Evolutionary conservation across 495 filamentous ascomycete genomes (phyloP), one percentile per base, ranked within the genome.

Genomic region (Chlorociboria aeruginascens): DNA sequence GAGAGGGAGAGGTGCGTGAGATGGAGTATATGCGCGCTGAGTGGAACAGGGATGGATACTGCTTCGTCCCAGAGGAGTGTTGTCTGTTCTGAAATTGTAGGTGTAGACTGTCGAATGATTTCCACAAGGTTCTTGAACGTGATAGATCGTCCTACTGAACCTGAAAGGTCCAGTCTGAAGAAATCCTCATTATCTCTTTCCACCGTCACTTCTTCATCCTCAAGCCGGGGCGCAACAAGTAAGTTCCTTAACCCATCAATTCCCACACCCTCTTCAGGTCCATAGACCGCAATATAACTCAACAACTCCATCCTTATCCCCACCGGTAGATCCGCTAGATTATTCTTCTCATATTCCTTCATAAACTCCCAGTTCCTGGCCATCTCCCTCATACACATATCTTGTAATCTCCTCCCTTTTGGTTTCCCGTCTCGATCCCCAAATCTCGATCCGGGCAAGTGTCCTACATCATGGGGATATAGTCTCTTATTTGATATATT

Each of bases 281-380:
- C 64, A 60, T 78, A 76, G 0, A 76, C 56, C 4, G 70, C 72
- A 11, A 90, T 55, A 56, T 86, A 83, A 38, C 73, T 73, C 8
- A 92, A 56, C 30, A 94, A 54, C 0, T 74, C 57, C 25, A 68
- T 58, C 45, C 86, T 80, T 3, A 88, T 53, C 34, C 73, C 73
- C 3, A 63, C 68, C 0, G 85, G 82, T 6, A 90, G 54, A 10
- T 75, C 66, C 3, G 77, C 72, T 3, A 92, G 64, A 52, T 83
- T 79, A 42, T 80, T 65, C 33, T 72, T 78, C 54, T 86, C 78
- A 54, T 83, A 86, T 14, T 73, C 66, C 12, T 74, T 45, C 57
- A 89, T 77, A 56, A 74, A 80, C 2, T 72, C 65, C 85, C 84
- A 94, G 43, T 85, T 73, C n/a, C 58, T 52, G 1, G 77, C 82